phyloP scores from a whole-genome alignment of 2,329 filamentous ascomycete species.

The Pseudogymnoascus sp. region DNA sequence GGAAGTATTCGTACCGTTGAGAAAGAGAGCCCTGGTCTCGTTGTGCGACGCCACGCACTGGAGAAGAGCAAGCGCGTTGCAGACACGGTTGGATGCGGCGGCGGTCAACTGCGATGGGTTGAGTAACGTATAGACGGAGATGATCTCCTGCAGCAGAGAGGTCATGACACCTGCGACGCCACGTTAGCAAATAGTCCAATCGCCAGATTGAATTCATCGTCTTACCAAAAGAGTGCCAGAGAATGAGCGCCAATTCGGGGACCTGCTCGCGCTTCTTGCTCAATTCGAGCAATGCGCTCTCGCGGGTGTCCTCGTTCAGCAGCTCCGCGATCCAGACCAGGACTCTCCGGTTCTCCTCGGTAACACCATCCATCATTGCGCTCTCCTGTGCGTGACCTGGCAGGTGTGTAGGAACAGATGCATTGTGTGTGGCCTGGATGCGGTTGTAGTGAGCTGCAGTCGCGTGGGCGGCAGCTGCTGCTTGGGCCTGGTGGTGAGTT shows the following conservation, averaged over 20 bases:
- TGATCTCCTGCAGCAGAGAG: constrained; percentile 93
- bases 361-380: constrained; percentile 57
- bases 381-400: constrained; percentile 43
- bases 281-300: constrained; percentile 84
- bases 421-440: constrained; percentile 52
- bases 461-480: constrained; percentile 24
- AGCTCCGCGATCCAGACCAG: constrained; percentile 88
- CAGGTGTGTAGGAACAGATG: constrained; percentile 27
- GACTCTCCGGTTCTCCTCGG: constrained; percentile 88
- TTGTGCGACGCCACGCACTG: constrained; percentile 98
- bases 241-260: constrained; percentile 85
- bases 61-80: constrained; percentile 88
- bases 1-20: constrained; percentile 60
- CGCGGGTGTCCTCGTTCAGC: constrained; percentile 76
- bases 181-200: constrained; percentile 15
- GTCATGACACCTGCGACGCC: constrained; percentile 79
- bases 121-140: constrained; percentile 92
- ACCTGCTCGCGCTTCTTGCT: constrained; percentile 99
- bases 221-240: constrained; percentile 98
- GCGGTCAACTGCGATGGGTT: constrained; percentile 96
- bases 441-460: constrained; percentile 56
- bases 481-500: constrained; percentile 31
- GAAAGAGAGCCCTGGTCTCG: constrained; percentile 85
- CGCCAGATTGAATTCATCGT: constrained; percentile 14
- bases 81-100: constrained; percentile 93